phyloP scores from a whole-genome alignment of 2,329 filamentous ascomycete species.

The Sporothrix luriei region DNA sequence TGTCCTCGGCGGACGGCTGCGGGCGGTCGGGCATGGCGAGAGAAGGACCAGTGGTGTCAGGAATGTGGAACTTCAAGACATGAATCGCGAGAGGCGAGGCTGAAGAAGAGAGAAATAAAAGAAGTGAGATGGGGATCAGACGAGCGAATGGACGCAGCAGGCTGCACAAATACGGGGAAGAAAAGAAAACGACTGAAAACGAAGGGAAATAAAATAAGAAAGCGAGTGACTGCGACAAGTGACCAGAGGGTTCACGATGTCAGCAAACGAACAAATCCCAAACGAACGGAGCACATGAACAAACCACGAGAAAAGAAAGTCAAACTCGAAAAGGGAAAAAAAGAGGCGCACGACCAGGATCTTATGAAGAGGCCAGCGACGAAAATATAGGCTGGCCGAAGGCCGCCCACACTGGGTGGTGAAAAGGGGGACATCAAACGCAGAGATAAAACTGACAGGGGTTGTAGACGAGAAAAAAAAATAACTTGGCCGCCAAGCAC shows the following conservation, averaged over 20 bases:
- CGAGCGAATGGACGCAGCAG: constrained; percentile 23
- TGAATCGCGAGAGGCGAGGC: not conserved
- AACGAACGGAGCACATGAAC: not conserved
- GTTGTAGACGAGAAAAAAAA: not conserved
- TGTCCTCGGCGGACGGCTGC: constrained; percentile 20
- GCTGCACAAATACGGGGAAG: not conserved
- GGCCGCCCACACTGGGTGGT: not conserved
- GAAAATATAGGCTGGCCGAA: constrained; percentile 2
- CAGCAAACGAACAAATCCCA: not conserved
- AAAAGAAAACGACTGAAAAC: not conserved
- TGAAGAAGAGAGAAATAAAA: not conserved
- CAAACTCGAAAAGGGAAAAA: not conserved
- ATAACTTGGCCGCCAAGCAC: not conserved
- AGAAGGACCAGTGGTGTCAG: not conserved
- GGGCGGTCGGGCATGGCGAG: constrained; percentile 11
- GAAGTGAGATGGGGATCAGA: not conserved
- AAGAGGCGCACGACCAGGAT: constrained; percentile 7
- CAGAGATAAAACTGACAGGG: not conserved
- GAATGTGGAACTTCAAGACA: constrained; percentile 15
- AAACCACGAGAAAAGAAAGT: not conserved
- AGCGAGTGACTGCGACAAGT: not conserved
- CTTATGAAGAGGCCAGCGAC: constrained; percentile 16
- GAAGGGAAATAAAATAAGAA: not conserved
- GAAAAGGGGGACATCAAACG: constrained; percentile 6
- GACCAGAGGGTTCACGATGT: not conserved